A percentile compares a stretch with the other conserved stretches of the same genome.
Evolutionary conservation across 345 rosid species (phyloP).

Genomic region (Eutrema heterophyllum): DNA sequence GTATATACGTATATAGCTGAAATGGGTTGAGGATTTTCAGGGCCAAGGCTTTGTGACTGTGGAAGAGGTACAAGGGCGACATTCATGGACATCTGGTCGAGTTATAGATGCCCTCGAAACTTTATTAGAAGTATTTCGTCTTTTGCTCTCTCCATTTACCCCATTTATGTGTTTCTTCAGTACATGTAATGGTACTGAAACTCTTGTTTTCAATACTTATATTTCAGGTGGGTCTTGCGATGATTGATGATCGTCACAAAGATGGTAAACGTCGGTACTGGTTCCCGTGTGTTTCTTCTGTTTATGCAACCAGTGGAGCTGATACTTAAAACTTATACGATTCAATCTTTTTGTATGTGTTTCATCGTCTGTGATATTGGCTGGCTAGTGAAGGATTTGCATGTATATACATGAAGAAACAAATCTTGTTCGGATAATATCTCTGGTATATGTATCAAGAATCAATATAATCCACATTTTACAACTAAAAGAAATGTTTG

Average conservation of each 20-base stretch:
- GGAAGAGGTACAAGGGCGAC: conserved; percentile 63
- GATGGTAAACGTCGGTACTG: conserved; percentile 71
- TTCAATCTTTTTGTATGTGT: neutral
- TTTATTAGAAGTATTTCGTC: conserved; percentile 51
- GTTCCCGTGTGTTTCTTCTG: conserved; percentile 40
- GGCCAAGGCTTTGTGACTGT: conserved; percentile 80
- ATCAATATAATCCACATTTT: neutral
- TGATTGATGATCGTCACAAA: conserved; percentile 73
- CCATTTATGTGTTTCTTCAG: neutral
- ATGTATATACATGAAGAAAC: neutral
- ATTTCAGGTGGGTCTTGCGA: conserved; percentile 76
- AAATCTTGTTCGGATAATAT: neutral
- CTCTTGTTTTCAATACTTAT: neutral
- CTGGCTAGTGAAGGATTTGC: neutral
- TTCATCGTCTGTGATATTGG: neutral
- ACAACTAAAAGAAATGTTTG: neutral
- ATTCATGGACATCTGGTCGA: conserved; percentile 77
- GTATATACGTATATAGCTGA: neutral
- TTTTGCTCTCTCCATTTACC: neutral
- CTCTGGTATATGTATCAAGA: neutral
- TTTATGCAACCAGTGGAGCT: neutral
- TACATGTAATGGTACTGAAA: conserved; percentile 13
- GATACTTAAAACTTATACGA: conserved; percentile 1
- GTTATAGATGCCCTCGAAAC: conserved; percentile 77
- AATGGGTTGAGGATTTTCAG: conserved; percentile 26